Base-by-base conservation (phyloP, 1,284 basidiomycete genomes). In the Waitea zeae region DNA sequence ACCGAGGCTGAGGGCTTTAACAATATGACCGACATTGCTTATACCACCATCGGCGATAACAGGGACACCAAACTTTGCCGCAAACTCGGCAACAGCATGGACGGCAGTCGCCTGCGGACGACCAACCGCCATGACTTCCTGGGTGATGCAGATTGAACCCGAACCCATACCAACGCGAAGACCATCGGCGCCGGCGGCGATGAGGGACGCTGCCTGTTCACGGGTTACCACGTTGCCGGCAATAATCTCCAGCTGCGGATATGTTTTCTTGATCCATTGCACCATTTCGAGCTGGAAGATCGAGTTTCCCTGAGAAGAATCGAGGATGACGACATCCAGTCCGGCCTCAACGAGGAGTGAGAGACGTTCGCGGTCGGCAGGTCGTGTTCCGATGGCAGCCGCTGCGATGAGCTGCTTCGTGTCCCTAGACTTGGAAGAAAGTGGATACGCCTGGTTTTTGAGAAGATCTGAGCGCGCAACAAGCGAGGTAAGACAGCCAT, bases 101-200 rank as follows among this genome's bases (percentile, higher is more conserved):
- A 98, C 90, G 11, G 95, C 93, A 0, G 92, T 95, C 9, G 92
- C 93, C 57, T 99, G 93, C 1, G 93, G 95, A 22, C 93, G 77
- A 20, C 93, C 95, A 37, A 97, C 93, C n/a, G 95, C 93, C 86
- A 97, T 98, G 48, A 99, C 87, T 55, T 99, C 93, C 58, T 99
- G 93, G 3, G 93, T 99, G 58, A 98, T 98, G 55, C 93, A 99
- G 51, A 99, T 99, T 9, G 89, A 95, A 13, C 93, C 93, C 12
- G 81, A 88, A 34, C 93, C 93, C 93, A 99, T 99, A 36, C 93
- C 95, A 30, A 99, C 70, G 32, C 89, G 82, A 7, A 98, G 69
- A 27, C 70, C 93, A 47, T 99, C 93, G 5, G 92, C 93, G 39
- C 93, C 95, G 4, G 89, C 93, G 15, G 70, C 78, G 44, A 99